phyloP scores from a whole-genome alignment of 2,329 filamentous ascomycete genomes.

The Colletotrichum chlorophyti region DNA sequence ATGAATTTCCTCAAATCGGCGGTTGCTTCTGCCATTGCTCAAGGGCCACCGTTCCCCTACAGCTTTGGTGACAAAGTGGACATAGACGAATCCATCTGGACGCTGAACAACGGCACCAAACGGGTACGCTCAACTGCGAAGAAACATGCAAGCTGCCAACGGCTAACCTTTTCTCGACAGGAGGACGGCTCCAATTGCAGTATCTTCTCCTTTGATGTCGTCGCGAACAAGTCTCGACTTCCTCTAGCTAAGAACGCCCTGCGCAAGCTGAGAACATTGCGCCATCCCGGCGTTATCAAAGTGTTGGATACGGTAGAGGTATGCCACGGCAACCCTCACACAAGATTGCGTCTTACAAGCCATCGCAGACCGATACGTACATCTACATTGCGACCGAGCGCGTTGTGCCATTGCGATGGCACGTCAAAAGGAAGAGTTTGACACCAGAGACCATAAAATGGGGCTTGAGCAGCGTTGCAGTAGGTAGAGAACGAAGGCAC shows the following conservation, averaged over 20 bases:
- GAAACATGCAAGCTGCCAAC: neutral
- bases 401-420: conserved; percentile 86
- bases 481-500: conserved; percentile 44
- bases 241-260: conserved; percentile 92
- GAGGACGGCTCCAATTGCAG: conserved; percentile 95
- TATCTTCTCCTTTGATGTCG: conserved; percentile 94
- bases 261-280: conserved; percentile 89
- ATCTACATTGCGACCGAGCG: conserved; percentile 97
- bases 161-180: conserved; percentile 51
- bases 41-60: conserved; percentile 92
- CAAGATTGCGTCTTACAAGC: conserved; percentile 30
- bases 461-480: conserved; percentile 87
- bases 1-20: conserved; percentile 99
- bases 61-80: conserved; percentile 92
- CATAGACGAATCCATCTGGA: conserved; percentile 93
- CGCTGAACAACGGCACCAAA: conserved; percentile 92
- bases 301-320: conserved; percentile 95
- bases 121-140: conserved; percentile 62
- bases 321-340: conserved; percentile 8
- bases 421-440: conserved; percentile 85
- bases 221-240: conserved; percentile 78
- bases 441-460: conserved; percentile 95
- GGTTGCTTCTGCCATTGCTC: conserved; percentile 94
- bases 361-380: conserved; percentile 81
- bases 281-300: conserved; percentile 94